These are phyloP conservation scores for Pyrrhoderma noxium DNA, from an alignment of 1,284 basidiomycete genomes.

Conservation along the genomic window DNA sequence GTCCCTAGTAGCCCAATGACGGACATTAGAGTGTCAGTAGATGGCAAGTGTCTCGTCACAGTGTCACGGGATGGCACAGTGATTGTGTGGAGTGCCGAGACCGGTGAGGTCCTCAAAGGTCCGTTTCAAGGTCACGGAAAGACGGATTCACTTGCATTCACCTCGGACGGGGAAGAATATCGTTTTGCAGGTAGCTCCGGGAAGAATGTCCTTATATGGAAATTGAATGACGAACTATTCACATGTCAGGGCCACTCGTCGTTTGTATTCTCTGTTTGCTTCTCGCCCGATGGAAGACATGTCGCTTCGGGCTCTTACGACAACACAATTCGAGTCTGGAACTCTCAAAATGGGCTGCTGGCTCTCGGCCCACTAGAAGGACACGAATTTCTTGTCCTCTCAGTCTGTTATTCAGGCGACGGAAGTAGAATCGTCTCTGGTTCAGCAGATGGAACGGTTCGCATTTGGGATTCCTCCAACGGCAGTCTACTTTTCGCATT, in stretches of 20 bases:
- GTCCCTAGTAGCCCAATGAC: neutral
- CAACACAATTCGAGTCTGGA: neutral
- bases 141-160: no score
- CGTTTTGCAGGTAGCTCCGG: no score
- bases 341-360: neutral
- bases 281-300: neutral
- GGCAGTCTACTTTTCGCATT: no score
- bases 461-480: neutral
- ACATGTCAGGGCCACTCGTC: no score
- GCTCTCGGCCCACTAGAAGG: no score
- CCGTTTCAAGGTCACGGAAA: no score
- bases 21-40: neutral
- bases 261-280: neutral
- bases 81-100: no score
- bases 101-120: neutral
- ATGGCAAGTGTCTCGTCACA: neutral
- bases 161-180: no score
- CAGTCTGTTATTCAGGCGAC: neutral
- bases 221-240: no score
- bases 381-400: no score
- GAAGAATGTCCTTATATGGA: no score
- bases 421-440: neutral
- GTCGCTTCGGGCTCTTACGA: neutral
- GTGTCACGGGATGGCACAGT: neutral
- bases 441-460: neutral